These are phyloP conservation scores for Chrysosphaeria jannelii DNA, from an alignment of 2,329 filamentous ascomycete genomes.

Conservation along the genomic window DNA sequence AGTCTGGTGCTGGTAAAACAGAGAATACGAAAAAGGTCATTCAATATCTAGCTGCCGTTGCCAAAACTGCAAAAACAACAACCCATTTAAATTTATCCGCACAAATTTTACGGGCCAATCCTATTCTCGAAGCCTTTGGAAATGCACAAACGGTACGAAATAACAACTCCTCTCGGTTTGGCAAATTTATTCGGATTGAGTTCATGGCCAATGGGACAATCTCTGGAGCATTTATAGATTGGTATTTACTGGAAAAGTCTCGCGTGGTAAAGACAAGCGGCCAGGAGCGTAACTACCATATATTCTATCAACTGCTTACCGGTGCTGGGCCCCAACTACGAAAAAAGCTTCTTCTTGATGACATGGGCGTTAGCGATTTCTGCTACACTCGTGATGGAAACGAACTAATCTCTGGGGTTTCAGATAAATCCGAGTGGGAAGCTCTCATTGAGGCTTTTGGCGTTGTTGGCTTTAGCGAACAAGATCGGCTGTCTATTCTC, in stretches of 20 bases:
- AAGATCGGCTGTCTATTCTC: conserved; percentile 59
- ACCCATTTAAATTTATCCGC: conserved; percentile 58
- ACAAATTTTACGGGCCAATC: conserved; percentile 85
- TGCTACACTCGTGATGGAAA: conserved; percentile 78
- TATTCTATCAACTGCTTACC: conserved; percentile 85
- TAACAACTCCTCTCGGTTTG: conserved; percentile 93
- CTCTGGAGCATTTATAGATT: conserved; percentile 86
- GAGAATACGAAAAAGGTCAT: conserved; percentile 99
- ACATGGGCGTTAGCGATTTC: conserved; percentile 58
- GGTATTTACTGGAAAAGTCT: conserved; percentile 97
- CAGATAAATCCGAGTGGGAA: conserved; percentile 74
- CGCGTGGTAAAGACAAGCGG: conserved; percentile 68
- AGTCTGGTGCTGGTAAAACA: conserved; percentile 93
- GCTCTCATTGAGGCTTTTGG: conserved; percentile 71
- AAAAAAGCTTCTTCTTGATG: conserved; percentile 44
- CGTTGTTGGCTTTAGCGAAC: conserved; percentile 73
- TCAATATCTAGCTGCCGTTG: conserved; percentile 87
- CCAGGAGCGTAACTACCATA: conserved; percentile 82
- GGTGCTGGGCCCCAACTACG: conserved; percentile 50
- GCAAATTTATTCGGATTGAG: conserved; percentile 95
- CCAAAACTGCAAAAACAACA: conserved; percentile 34
- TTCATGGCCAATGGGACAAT: conserved; percentile 74
- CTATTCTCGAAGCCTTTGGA: conserved; percentile 89
- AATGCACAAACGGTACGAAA: conserved; percentile 95
- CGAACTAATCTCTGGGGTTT: conserved; percentile 69